phyloP scores from a whole-genome alignment of 2,329 filamentous ascomycete genomes.

The Mycosphaerella arachidis region DNA sequence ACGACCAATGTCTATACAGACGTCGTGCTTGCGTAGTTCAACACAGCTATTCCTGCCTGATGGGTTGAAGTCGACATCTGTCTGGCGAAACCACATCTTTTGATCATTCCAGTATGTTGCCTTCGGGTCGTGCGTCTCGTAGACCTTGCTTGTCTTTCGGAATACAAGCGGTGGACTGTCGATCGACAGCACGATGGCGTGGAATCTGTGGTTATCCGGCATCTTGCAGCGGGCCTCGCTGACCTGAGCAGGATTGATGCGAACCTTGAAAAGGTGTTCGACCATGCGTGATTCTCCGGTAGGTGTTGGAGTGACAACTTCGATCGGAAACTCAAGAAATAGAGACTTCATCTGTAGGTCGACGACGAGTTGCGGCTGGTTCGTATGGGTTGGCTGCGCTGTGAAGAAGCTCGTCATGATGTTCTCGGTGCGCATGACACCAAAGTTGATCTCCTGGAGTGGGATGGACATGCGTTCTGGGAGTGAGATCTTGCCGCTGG shows the following conservation, averaged over 20 bases:
- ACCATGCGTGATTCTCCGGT: background rate
- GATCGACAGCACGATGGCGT: conserved; percentile 35
- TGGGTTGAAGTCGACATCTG: conserved; percentile 50
- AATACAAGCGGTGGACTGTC: conserved; percentile 32
- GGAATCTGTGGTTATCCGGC: conserved; percentile 20
- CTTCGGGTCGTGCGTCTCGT: conserved; percentile 39
- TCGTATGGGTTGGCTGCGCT: conserved; percentile 24
- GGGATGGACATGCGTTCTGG: conserved; percentile 19
- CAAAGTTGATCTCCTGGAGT: conserved; percentile 53
- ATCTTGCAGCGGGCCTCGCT: conserved; percentile 7
- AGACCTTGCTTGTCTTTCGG: conserved; percentile 21
- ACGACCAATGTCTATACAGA: conserved; percentile 57
- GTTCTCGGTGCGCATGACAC: conserved; percentile 51
- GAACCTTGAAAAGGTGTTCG: conserved; percentile 18
- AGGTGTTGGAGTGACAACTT: background rate
- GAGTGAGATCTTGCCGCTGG: conserved; percentile 5
- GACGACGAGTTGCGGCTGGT: conserved; percentile 36
- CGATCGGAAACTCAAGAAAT: conserved; percentile 40
- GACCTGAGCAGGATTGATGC: conserved; percentile 24
- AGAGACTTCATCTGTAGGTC: conserved; percentile 44
- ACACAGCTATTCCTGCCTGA: conserved; percentile 11
- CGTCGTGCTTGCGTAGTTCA: conserved; percentile 45
- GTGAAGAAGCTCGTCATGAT: conserved; percentile 59
- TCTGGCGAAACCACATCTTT: conserved; percentile 60
- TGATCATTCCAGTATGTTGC: conserved; percentile 50